These are phyloP conservation scores for Candida sithepensis DNA, from an alignment of 805 yeast genomes.

Conservation along the genomic window DNA sequence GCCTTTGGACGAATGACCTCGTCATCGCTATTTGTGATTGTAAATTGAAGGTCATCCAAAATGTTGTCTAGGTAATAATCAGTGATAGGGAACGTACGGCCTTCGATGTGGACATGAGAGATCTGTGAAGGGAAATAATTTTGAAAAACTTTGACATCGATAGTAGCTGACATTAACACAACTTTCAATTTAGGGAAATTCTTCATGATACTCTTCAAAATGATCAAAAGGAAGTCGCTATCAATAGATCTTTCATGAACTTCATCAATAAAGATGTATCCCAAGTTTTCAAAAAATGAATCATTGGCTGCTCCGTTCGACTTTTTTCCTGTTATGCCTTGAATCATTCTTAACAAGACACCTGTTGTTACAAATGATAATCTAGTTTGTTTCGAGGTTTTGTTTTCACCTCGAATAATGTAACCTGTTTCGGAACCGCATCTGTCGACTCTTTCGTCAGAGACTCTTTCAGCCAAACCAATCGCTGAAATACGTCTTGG, in stretches of 20 bases:
- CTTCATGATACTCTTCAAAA: slow-evolving; percentile 59
- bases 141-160: slow-evolving; percentile 64
- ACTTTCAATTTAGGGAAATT: slow-evolving; percentile 56
- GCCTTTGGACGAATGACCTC: slow-evolving; percentile 53
- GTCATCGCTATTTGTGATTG: slow-evolving; percentile 34
- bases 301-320: slow-evolving; percentile 22
- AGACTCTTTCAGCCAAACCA: slow-evolving; percentile 89
- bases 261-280: slow-evolving; percentile 83
- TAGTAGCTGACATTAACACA: slow-evolving; percentile 92
- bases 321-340: slow-evolving; percentile 39
- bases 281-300: slow-evolving; percentile 48
- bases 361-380: slow-evolving; percentile 92
- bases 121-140: slow-evolving; percentile 58
- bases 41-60: slow-evolving; percentile 53
- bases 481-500: slow-evolving; percentile 95
- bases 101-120: slow-evolving; percentile 75
- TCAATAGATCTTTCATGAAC: slow-evolving; percentile 96
- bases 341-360: slow-evolving; percentile 82
- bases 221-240: slow-evolving; percentile 76
- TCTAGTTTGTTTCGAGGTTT: slow-evolving; percentile 56
- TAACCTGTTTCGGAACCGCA: slow-evolving; percentile 84
- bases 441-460: slow-evolving; percentile 67
- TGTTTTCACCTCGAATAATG: slow-evolving; percentile 85
- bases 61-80: slow-evolving; percentile 73
- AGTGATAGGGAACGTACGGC: slow-evolving; percentile 88